Base-by-base conservation (phyloP, 805 yeast species). In the Starmerella etchellsii region DNA sequence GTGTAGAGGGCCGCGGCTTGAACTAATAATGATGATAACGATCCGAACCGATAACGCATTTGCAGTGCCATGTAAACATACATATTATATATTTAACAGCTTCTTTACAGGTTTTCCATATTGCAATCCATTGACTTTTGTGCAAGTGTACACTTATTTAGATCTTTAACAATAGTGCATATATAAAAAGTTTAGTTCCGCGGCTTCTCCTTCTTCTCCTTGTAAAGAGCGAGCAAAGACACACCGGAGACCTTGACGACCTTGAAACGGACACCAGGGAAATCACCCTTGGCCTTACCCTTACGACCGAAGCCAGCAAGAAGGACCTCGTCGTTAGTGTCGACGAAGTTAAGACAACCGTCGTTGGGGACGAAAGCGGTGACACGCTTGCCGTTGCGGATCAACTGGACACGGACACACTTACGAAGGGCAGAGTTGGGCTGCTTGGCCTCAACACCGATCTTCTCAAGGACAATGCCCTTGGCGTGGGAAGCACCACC, bases 281-380 rank as follows among this genome's bases (percentile, higher is more conserved):
- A 88, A 87, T 91, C 99, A 79, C 99, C 98, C 94, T 91, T 91
- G 71, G 98, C 98, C 80, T 91, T 91, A 78, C 98, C 98, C 80
- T 95, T 91, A 77, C 97, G 85, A 84, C 99, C 99, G 85, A 91
- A 91, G 79, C 99, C 99, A 65, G 99, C 97, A 63, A 91, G 78
- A 65, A 91, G 76, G 62, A 91, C 99, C 73, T 91, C 97, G 75
- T 91, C 99, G 78, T 91, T 91, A 77, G 91, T 97, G 69, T 91
- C 99, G 63, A 91, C 96, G 62, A 80, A 91, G 91, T 91, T 91
- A 71, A 91, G 75, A 80, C 98, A 91, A 88, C 99, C 99, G 74
- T 91, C 99, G 66, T 91, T 88, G 72, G 99, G 98, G 67, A 91
- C 99, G 93, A 91, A 91, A 70, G 99, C 99, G 64, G 98, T 91